Evolutionary conservation across 352 stramenopile genomes (phyloP).

Genomic region (Phytophthora litchii): DNA sequence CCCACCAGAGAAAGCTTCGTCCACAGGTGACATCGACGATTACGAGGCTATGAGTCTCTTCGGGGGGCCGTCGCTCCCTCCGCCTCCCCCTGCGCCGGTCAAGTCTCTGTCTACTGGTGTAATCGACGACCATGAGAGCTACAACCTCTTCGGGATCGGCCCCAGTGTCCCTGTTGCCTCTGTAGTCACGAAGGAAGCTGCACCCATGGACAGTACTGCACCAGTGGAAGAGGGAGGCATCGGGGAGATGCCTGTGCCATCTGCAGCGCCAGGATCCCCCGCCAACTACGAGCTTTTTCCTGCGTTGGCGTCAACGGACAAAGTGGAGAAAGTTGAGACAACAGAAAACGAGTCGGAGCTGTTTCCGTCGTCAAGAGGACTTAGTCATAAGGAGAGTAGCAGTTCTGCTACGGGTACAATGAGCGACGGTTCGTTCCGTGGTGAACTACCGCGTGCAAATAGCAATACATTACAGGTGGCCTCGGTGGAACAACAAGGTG

Average conservation of each 20-base stretch:
- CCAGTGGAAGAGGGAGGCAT: conserved; percentile 36
- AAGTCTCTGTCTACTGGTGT: conserved; percentile 28
- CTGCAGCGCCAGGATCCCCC: conserved; percentile 25
- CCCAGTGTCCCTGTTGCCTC: conserved; percentile 15
- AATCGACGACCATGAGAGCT: conserved; percentile 36
- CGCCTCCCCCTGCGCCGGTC: conserved; percentile 17
- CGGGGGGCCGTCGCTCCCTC: conserved; percentile 3
- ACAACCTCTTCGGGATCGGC: conserved; percentile 39
- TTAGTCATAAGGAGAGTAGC: conserved; percentile 25
- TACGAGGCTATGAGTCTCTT: conserved; percentile 32
- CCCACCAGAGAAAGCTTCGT: conserved; percentile 24
- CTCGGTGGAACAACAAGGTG: background rate
- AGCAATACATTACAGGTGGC: conserved; percentile 21
- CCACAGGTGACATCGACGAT: conserved; percentile 28
- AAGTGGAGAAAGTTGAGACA: conserved; percentile 8
- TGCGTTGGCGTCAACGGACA: conserved; percentile 23
- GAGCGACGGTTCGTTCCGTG: conserved; percentile 16
- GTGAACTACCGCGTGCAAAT: conserved; percentile 16
- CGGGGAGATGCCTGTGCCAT: conserved; percentile 30
- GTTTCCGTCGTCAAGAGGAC: conserved; percentile 28
- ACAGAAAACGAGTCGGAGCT: conserved; percentile 32
- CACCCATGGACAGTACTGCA: conserved; percentile 31
- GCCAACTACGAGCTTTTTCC: conserved; percentile 54
- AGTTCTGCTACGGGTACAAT: conserved; percentile 15
- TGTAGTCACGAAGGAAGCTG: conserved; percentile 18